These are phyloP conservation scores for Diaporthe sp. DNA, from an alignment of 2,329 filamentous ascomycete species.

Conservation along the genomic window DNA sequence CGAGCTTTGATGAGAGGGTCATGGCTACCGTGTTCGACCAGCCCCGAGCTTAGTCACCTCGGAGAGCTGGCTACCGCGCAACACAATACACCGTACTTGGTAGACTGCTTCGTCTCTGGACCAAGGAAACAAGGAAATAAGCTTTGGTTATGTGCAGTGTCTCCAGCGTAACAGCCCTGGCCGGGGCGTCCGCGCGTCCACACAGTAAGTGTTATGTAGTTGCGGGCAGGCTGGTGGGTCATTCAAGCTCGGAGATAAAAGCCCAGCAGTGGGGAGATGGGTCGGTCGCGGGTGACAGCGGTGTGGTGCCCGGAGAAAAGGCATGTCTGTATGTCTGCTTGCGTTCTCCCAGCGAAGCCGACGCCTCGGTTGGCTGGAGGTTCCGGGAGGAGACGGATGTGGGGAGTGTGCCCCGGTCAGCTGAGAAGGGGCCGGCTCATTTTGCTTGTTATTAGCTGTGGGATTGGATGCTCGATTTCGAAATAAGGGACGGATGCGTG, in stretches of 20 bases:
- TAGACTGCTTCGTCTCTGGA: not conserved
- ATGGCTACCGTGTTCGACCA: constrained; percentile 4
- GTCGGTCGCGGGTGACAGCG: constrained; percentile 21
- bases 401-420: constrained; percentile 3
- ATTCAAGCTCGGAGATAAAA: constrained; percentile 10
- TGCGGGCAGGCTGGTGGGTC: not conserved
- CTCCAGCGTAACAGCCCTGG: not conserved
- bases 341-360: not conserved
- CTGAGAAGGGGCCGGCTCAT: constrained; percentile 29
- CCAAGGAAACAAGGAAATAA: constrained; percentile 14
- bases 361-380: constrained; percentile 28
- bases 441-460: constrained; percentile 31
- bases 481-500: constrained; percentile 34
- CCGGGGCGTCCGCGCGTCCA: constrained; percentile 15
- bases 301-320: constrained; percentile 8
- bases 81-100: not conserved
- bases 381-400: constrained; percentile 12
- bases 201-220: not conserved
- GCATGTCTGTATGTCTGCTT: not conserved
- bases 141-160: constrained; percentile 11
- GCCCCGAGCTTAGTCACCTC: constrained; percentile 1
- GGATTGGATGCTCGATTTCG: constrained; percentile 30
- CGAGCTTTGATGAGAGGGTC: constrained; percentile 35
- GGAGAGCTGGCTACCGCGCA: not conserved
- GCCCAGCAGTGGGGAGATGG: constrained; percentile 27